Percentiles rank a stretch among this genome's conserved stretches.
Conservation (phyloP, 495 filamentous ascomycete species). For the Aspergillus conjunctus region DNA sequence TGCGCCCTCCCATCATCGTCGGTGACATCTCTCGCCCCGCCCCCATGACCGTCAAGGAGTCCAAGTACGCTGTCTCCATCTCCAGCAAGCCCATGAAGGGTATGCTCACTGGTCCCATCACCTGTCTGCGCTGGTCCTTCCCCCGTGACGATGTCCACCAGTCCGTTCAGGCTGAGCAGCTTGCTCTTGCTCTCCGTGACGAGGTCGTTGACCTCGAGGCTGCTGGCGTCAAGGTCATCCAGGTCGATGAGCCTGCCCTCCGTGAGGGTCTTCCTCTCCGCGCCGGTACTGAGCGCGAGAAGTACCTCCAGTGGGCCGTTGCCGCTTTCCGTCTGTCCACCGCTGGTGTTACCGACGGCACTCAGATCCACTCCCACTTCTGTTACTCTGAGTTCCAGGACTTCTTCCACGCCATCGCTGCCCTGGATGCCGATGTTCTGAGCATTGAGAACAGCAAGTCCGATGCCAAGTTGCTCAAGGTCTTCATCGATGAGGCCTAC, state of each 20-base stretch:
- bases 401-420: conserved; percentile 99
- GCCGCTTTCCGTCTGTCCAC: conserved; percentile 94
- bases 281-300: conserved; percentile 84
- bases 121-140: conserved; percentile 98
- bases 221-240: conserved; percentile 94
- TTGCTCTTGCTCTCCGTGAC: conserved; percentile 95
- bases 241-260: conserved; percentile 98
- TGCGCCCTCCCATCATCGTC: conserved; percentile 96
- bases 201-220: conserved; percentile 97
- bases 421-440: conserved; percentile 95
- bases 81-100: conserved; percentile 99
- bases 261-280: conserved; percentile 98
- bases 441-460: conserved; percentile 99
- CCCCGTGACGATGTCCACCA: conserved; percentile 99
- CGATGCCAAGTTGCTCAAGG: conserved; percentile 96
- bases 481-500: conserved; percentile 96
- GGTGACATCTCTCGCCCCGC: conserved; percentile 95
- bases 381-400: conserved; percentile 99
- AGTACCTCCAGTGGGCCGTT: conserved; percentile 95
- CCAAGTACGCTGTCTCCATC: conserved; percentile 93
- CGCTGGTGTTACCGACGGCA: conserved; percentile 85
- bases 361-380: conserved; percentile 99
- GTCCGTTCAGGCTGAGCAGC: conserved; percentile 97
- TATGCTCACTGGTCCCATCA: conserved; percentile 99
- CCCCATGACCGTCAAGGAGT: conserved; percentile 99